phyloP scores from a whole-genome alignment of 805 yeast genomes.

The Metschnikowia chrysomelidarum region DNA sequence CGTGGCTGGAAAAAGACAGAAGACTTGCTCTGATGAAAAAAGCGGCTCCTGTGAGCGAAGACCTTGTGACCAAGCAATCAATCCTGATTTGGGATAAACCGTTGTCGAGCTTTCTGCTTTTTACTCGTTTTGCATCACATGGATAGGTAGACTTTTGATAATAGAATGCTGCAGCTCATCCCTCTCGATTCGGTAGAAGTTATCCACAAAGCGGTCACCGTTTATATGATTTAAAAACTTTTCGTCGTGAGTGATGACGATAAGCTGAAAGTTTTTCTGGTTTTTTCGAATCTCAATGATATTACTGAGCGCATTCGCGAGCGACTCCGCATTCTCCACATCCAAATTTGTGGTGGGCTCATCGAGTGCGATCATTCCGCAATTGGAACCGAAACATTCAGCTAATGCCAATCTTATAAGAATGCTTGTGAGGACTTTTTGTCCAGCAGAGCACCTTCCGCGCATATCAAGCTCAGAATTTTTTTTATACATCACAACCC shows the following conservation, averaged over 20 bases:
- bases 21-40: constrained; percentile 12
- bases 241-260: constrained; percentile 96
- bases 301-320: constrained; percentile 74
- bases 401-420: constrained; percentile 89
- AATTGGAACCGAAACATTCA: constrained; percentile 91
- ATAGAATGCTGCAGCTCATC: constrained; percentile 79
- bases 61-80: background rate
- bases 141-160: constrained; percentile 51
- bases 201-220: constrained; percentile 82
- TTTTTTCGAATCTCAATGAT: constrained; percentile 72
- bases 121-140: constrained; percentile 34
- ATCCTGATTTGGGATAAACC: constrained; percentile 7
- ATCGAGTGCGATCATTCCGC: constrained; percentile 94
- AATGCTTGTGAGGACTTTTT: constrained; percentile 89
- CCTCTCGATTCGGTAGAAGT: constrained; percentile 77
- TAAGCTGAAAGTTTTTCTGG: constrained; percentile 89
- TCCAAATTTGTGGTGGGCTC: constrained; percentile 98
- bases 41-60: background rate
- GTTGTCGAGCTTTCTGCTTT: background rate
- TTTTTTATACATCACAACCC: constrained; percentile 93
- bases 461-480: constrained; percentile 95
- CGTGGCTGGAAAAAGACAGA: constrained; percentile 71
- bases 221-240: constrained; percentile 81
- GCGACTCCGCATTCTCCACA: constrained; percentile 79
- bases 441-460: constrained; percentile 98